Evolutionary conservation across 805 yeast species (phyloP), one percentile per base, ranked within the genome.

Genomic region (Lachancea sp.): DNA sequence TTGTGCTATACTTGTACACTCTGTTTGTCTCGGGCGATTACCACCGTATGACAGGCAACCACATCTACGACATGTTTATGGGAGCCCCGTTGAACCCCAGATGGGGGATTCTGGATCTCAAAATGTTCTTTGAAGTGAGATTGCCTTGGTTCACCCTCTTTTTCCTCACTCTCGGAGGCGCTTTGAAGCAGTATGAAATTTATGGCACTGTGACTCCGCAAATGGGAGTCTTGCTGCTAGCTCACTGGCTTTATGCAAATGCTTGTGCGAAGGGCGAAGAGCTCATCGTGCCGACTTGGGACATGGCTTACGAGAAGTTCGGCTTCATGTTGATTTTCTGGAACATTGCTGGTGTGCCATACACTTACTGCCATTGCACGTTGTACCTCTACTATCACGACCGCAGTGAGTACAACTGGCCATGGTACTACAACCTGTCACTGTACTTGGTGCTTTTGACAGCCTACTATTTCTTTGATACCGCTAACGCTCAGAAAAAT

Each of bases 291-390:
- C 96, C 98, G 56, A 85, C 96, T 16, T 93, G 99, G 98, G 99
- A 93, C 67, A 91, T 93, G 97, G 96, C 95, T 27, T 93, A 93
- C 67, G 99, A 93, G 67, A 93, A 93, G 70, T 93, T 93, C 59
- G 99, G 99, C n/a, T 93, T 93, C 74, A 90, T 93, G 98, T 78
- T 93, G 54, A 80, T 90, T 57, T 93, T 93, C 75, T 93, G 99
- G 99, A 93, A 93, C 71, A 88, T 93, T 65, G 96, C 97, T 27
- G 99, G 99, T 58, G 99, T 93, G 35, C 99, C 99, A 40, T 93
- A 82, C 79, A 91, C 98, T 36, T 93, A 93, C 72, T 88, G 97
- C 68, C 96, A 89, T 62, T 83, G 95, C 66, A 86, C 96, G 10
- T 73, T 93, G 58, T 93, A 70, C 72, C 69, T 93, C 58, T 81